A percentile compares a stretch with the other conserved stretches of the same genome.
These are phyloP conservation scores for Eucalyptus decipiens DNA, from an alignment of 345 rosid genomes.

Conservation along the genomic window DNA sequence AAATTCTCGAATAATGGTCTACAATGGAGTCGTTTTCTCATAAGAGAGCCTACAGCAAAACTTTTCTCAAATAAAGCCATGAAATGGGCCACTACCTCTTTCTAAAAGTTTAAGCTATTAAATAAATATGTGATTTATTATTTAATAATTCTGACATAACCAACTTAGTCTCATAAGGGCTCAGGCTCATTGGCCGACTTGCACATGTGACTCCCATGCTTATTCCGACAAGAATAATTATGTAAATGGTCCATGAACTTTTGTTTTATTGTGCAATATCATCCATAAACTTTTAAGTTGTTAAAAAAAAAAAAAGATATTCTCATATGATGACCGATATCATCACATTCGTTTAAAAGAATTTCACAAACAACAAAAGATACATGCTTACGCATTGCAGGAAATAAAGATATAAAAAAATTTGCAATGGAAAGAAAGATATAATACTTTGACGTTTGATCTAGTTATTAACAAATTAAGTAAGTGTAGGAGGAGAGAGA, in stretches of 20 bases:
- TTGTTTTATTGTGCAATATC: accelerated
- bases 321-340: too few relatives aligned
- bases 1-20: background rate
- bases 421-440: background rate
- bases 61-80: background rate
- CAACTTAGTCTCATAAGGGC: background rate
- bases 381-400: background rate
- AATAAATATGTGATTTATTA: too few relatives aligned
- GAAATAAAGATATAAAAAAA: background rate
- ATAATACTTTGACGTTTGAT: background rate
- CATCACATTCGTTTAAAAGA: background rate
- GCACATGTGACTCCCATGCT: background rate
- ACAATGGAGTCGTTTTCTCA: accelerated
- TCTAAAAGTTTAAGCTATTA: too few relatives aligned
- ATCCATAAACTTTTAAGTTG: accelerated
- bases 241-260: background rate
- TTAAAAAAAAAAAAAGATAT: too few relatives aligned
- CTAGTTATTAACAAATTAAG: background rate
- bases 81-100: background rate
- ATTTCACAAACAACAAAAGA: background rate
- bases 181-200: accelerated
- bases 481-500: background rate
- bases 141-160: background rate
- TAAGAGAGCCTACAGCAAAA: background rate
- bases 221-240: accelerated